A percentile compares a stretch with the other conserved stretches of the same genome.
phyloP scores from a whole-genome alignment of 2,329 filamentous ascomycete genomes.

The Verticillium alfalfae region DNA sequence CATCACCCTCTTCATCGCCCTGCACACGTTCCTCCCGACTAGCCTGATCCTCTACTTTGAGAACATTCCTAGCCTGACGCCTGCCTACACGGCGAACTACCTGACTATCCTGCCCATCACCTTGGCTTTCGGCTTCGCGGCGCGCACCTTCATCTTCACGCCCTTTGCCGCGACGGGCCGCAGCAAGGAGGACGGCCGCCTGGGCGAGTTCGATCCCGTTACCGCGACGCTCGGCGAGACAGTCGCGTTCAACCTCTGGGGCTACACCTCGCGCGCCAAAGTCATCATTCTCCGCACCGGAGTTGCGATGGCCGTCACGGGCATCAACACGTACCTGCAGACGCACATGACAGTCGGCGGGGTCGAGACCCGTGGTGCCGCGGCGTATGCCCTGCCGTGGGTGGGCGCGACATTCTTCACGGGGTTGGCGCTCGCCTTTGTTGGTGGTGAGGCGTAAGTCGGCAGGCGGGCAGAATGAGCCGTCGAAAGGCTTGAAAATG shows the following conservation, averaged over 20 bases:
- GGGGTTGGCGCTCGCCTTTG: conserved; percentile 48
- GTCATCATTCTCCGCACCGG: conserved; percentile 60
- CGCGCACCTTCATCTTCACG: conserved; percentile 72
- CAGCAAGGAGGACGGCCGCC: conserved; percentile 40
- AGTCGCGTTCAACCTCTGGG: conserved; percentile 67
- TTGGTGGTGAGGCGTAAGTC: conserved; percentile 33
- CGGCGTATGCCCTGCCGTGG: conserved; percentile 71
- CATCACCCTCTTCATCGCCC: conserved; percentile 63
- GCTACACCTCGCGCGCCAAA: conserved; percentile 57
- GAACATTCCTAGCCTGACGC: conserved; percentile 62
- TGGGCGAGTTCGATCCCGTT: conserved; percentile 55
- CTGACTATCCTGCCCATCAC: conserved; percentile 55
- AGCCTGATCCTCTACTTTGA: conserved; percentile 72
- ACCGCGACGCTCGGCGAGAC: conserved; percentile 65
- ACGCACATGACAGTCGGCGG: conserved; percentile 63
- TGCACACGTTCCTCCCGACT: conserved; percentile 64
- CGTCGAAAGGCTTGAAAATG: background rate
- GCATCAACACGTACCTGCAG: conserved; percentile 56
- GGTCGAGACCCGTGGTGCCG: conserved; percentile 64
- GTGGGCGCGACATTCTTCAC: conserved; percentile 56
- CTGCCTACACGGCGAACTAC: conserved; percentile 60
- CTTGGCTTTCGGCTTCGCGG: conserved; percentile 59
- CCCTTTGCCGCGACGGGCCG: conserved; percentile 53
- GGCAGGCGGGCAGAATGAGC: background rate
- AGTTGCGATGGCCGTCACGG: conserved; percentile 51